Percentiles rank a stretch among this genome's conserved stretches.
Conservation (phyloP, 129 eudicot species). For the Flaveria ramosissima region DNA sequence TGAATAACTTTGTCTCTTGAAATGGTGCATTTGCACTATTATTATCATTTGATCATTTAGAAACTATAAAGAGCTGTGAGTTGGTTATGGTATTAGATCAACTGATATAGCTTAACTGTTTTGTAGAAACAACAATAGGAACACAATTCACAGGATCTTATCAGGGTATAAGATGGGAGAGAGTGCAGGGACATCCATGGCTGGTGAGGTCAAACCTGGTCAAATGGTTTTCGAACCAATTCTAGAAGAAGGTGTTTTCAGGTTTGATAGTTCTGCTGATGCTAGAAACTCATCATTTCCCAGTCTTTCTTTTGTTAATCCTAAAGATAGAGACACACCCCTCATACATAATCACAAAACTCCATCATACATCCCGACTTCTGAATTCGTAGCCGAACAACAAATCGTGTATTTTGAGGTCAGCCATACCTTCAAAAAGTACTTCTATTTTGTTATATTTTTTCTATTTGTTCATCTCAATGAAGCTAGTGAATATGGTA, state of each 20-base stretch:
- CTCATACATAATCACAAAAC: constrained; percentile 34
- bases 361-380: constrained; percentile 77
- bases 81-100: neutral
- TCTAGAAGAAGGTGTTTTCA: constrained; percentile 82
- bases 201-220: constrained; percentile 45
- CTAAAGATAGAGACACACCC: constrained; percentile 65
- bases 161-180: constrained; percentile 53
- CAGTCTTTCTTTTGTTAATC: constrained; percentile 69
- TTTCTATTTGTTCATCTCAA: constrained; percentile 6
- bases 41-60: too few relatives aligned
- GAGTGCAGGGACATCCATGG: constrained; percentile 36
- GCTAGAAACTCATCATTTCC: constrained; percentile 74
- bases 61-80: too few relatives aligned
- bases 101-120: constrained; percentile 5
- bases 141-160: constrained; percentile 26
- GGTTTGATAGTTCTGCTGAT: constrained; percentile 85
- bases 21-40: too few relatives aligned
- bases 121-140: constrained; percentile 31
- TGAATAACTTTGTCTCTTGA: too few relatives aligned
- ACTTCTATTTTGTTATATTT: neutral
- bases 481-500: constrained; percentile 20
- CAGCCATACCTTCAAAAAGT: constrained; percentile 6
- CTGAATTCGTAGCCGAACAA: constrained; percentile 49
- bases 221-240: constrained; percentile 77
- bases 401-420: constrained; percentile 72